A percentile compares a stretch with the other conserved stretches of the same genome.
These are phyloP conservation scores for Cercospora citrullina DNA, from an alignment of 2,329 filamentous ascomycete species.

Conservation along the genomic window DNA sequence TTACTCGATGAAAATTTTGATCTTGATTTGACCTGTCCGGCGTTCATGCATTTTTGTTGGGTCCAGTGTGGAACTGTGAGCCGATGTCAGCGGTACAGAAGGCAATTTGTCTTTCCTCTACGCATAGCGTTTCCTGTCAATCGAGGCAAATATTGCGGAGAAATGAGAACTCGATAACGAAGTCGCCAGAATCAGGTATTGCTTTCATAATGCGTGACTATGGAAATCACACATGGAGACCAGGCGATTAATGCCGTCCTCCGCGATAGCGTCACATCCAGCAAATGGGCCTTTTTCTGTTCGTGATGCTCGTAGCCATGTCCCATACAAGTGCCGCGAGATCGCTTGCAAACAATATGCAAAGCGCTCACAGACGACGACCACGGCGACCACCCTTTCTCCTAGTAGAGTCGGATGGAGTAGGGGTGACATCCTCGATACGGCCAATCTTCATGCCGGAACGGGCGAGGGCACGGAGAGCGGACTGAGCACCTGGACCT, in stretches of 20 bases:
- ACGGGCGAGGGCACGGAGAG: constrained; percentile 96
- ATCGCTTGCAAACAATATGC: constrained; percentile 23
- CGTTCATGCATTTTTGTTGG: not conserved
- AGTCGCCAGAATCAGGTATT: constrained; percentile 20
- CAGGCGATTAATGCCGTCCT: constrained; percentile 42
- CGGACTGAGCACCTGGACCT: constrained; percentile 97
- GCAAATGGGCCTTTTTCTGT: constrained; percentile 28
- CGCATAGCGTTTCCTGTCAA: not conserved
- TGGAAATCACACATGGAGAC: constrained; percentile 36
- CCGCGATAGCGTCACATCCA: constrained; percentile 42
- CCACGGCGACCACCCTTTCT: constrained; percentile 99
- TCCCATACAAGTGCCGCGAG: constrained; percentile 19
- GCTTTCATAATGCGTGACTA: constrained; percentile 33
- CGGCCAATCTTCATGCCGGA: constrained; percentile 99
- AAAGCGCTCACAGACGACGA: constrained; percentile 81
- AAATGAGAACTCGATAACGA: not conserved
- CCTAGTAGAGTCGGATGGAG: constrained; percentile 97
- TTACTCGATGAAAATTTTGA: not conserved
- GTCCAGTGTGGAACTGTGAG: not conserved
- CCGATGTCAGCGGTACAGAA: not conserved
- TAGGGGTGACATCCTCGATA: constrained; percentile 99
- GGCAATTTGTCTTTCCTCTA: not conserved
- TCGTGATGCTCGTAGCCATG: constrained; percentile 22
- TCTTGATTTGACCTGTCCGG: not conserved
- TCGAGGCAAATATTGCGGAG: not conserved